A percentile compares a stretch with the other conserved stretches of the same genome.
These are phyloP conservation scores for Trichoderma sp. DNA, from an alignment of 2,329 filamentous ascomycete genomes.

Conservation along the genomic window DNA sequence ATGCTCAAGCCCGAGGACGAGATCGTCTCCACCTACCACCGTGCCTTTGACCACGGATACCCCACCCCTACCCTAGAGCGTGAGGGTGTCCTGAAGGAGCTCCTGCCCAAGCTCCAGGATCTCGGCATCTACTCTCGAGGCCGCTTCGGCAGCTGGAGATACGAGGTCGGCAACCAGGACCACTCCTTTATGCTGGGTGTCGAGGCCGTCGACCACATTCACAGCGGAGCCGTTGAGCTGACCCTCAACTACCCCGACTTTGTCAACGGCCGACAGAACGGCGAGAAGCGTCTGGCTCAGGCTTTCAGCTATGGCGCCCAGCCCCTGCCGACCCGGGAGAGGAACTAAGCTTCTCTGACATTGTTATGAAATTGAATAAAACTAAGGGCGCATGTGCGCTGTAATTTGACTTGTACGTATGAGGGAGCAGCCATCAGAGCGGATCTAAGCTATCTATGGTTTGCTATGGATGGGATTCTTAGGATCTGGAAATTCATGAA, in stretches of 20 bases:
- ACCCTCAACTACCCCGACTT: conserved; percentile 97
- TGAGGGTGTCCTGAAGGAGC: conserved; percentile 88
- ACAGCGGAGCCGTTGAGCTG: conserved; percentile 85
- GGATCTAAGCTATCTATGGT: conserved; percentile 25
- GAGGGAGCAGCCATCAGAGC: conserved; percentile 25
- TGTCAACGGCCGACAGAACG: conserved; percentile 76
- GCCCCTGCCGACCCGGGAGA: conserved; percentile 34
- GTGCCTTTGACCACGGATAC: conserved; percentile 97
- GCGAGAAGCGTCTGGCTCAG: conserved; percentile 47
- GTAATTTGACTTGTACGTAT: conserved; percentile 31
- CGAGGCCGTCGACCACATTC: conserved; percentile 87
- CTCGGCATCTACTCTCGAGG: conserved; percentile 94
- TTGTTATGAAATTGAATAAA: neutral
- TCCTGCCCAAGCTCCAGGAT: conserved; percentile 88
- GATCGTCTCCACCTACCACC: conserved; percentile 98
- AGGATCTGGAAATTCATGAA: conserved; percentile 29
- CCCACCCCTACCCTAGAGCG: conserved; percentile 93
- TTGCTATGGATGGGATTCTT: conserved; percentile 25
- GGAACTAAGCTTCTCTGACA: conserved; percentile 10
- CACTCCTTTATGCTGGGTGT: conserved; percentile 98
- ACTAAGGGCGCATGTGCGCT: conserved; percentile 23
- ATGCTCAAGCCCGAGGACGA: conserved; percentile 91
- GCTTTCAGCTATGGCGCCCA: conserved; percentile 40
- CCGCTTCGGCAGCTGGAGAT: conserved; percentile 96
- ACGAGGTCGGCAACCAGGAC: conserved; percentile 96